Evolutionary conservation across 306 rosid species (phyloP).

Genomic region (Lathyrus tuberosus): DNA sequence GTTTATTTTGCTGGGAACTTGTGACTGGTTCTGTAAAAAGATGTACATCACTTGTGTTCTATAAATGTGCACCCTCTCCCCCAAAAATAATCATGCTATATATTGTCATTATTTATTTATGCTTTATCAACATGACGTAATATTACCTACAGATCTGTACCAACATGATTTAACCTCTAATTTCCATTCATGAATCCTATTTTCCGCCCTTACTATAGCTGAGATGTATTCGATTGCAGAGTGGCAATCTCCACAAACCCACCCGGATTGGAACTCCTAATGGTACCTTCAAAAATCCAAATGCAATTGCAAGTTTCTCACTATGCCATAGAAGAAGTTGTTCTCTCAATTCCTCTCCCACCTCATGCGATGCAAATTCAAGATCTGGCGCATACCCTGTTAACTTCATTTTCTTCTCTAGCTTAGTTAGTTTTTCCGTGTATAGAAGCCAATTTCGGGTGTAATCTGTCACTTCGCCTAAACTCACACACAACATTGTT

Average conservation of each 20-base stretch:
- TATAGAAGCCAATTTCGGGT: constrained; percentile 65
- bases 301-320: constrained; percentile 85
- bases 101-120: constrained; percentile 10
- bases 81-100: background rate
- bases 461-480: constrained; percentile 74
- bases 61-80: constrained; percentile 4
- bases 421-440: constrained; percentile 58
- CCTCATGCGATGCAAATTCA: constrained; percentile 85
- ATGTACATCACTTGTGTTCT: background rate
- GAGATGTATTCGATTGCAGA: constrained; percentile 71
- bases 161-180: constrained; percentile 27
- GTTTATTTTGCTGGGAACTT: no score
- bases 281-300: constrained; percentile 66
- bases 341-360: constrained; percentile 72
- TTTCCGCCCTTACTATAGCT: constrained; percentile 75
- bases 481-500: constrained; percentile 66
- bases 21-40: background rate
- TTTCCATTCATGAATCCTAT: constrained; percentile 41
- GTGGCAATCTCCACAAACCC: constrained; percentile 88
- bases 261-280: constrained; percentile 65
- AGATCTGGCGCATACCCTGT: constrained; percentile 82
- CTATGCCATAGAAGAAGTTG: constrained; percentile 81
- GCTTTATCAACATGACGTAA: constrained; percentile 5
- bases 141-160: constrained; percentile 11
- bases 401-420: constrained; percentile 74